These are phyloP conservation scores for Colletotrichum sp. DNA, from an alignment of 2,329 filamentous ascomycete species.

Conservation along the genomic window DNA sequence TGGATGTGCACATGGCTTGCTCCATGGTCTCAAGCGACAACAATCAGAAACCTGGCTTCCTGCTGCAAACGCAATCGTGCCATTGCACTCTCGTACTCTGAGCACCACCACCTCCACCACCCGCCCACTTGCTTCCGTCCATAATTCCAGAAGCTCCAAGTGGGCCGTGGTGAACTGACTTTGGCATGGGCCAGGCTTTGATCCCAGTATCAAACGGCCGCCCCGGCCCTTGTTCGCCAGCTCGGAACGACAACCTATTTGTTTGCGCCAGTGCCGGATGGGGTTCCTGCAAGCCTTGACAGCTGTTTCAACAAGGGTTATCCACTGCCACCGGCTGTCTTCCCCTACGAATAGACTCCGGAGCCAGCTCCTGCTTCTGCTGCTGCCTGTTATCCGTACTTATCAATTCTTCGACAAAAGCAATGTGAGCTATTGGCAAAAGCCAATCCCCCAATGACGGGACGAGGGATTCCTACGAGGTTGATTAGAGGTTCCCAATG, in stretches of 20 bases:
- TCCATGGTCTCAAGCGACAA: neutral
- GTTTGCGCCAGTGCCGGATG: conserved; percentile 3
- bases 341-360: neutral
- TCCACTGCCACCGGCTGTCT: neutral
- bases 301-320: neutral
- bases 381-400: neutral
- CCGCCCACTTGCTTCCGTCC: neutral
- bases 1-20: neutral
- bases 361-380: neutral
- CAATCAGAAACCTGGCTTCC: neutral
- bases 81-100: neutral
- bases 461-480: neutral
- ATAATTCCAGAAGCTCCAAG: neutral
- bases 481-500: neutral
- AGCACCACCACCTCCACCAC: neutral
- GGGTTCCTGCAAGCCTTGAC: conserved; percentile 3
- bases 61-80: neutral
- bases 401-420: neutral
- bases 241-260: conserved; percentile 9
- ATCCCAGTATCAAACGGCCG: conserved; percentile 1
- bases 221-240: neutral
- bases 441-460: neutral
- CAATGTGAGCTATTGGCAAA: neutral
- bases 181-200: neutral
- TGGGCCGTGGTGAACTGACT: neutral